phyloP scores from a whole-genome alignment of 139 green algal genomes.

The Chlamydomonas sp. region DNA sequence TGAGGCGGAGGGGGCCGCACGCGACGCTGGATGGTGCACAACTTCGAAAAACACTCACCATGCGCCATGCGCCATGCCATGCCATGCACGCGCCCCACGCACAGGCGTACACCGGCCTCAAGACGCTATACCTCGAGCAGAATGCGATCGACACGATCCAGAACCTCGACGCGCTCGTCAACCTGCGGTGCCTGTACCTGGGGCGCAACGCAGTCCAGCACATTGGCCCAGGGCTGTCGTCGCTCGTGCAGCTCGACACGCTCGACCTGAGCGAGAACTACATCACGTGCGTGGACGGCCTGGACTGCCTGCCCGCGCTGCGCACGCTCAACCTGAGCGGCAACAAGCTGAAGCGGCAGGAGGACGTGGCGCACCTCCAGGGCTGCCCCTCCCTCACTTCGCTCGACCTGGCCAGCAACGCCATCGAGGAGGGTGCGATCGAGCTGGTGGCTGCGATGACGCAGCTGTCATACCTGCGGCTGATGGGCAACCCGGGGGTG shows the following conservation, averaged over 20 bases:
- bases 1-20: no score
- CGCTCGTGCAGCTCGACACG: constrained; percentile 40
- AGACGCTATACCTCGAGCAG: constrained; percentile 65
- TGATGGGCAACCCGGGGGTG: constrained; percentile 57
- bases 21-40: background rate
- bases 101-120: constrained; percentile 65
- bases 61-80: background rate
- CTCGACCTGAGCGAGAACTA: constrained; percentile 63
- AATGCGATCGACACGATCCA: constrained; percentile 62
- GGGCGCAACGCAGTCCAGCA: constrained; percentile 52
- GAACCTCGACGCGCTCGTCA: constrained; percentile 36
- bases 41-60: background rate
- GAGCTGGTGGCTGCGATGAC: constrained; percentile 30
- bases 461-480: constrained; percentile 44
- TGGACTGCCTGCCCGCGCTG: constrained; percentile 39
- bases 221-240: constrained; percentile 33
- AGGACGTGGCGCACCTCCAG: constrained; percentile 35
- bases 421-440: constrained; percentile 36
- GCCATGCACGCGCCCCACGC: background rate
- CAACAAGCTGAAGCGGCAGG: constrained; percentile 42
- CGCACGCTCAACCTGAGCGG: constrained; percentile 40
- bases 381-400: constrained; percentile 34
- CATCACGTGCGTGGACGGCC: constrained; percentile 33
- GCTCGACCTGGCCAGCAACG: constrained; percentile 50
- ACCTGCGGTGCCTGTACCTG: constrained; percentile 61